Conservation (phyloP, 495 filamentous ascomycete genomes). For the Xylaria acuta region DNA sequence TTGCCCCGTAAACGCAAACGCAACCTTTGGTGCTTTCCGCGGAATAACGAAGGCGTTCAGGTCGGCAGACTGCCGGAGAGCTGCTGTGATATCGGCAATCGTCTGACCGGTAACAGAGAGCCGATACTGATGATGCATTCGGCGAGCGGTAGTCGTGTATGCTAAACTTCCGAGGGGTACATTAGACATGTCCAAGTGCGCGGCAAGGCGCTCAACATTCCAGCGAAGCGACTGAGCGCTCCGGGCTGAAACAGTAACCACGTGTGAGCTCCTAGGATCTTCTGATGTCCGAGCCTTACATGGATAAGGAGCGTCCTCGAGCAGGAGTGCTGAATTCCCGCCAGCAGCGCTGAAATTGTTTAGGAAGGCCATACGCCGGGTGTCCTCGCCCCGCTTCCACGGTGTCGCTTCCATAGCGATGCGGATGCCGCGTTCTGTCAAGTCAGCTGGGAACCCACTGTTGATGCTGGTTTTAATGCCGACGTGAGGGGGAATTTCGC, state of each 20-base stretch:
- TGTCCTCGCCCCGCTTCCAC: slow-evolving; percentile 30
- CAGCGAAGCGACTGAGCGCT: slow-evolving; percentile 36
- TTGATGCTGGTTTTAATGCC: slow-evolving; percentile 60
- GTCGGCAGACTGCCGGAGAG: slow-evolving; percentile 32
- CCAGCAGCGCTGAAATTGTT: slow-evolving; percentile 40
- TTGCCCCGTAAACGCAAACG: slow-evolving; percentile 64
- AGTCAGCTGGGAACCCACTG: slow-evolving; percentile 64
- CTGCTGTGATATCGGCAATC: slow-evolving; percentile 28
- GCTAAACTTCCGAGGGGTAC: slow-evolving; percentile 29
- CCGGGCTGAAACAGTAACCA: slow-evolving; percentile 58
- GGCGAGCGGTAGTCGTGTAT: slow-evolving; percentile 76
- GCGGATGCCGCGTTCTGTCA: slow-evolving; percentile 54
- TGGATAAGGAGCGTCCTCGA: slow-evolving; percentile 62
- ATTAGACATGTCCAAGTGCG: slow-evolving; percentile 46
- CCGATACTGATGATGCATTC: slow-evolving; percentile 71
- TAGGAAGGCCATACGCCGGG: slow-evolving; percentile 49
- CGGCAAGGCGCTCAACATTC: slow-evolving; percentile 49
- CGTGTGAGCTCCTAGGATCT: slow-evolving; percentile 51
- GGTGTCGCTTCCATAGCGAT: slow-evolving; percentile 62
- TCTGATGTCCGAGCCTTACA: slow-evolving; percentile 53
- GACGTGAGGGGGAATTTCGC: slow-evolving; percentile 69
- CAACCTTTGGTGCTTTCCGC: slow-evolving; percentile 39
- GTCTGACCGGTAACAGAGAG: slow-evolving; percentile 50
- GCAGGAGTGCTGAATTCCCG: slow-evolving; percentile 58
- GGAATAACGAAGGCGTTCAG: slow-evolving; percentile 29